Percentiles rank a stretch among this genome's conserved stretches.
phyloP scores from a whole-genome alignment of 1,284 basidiomycete genomes.

The Puccinia horiana region DNA sequence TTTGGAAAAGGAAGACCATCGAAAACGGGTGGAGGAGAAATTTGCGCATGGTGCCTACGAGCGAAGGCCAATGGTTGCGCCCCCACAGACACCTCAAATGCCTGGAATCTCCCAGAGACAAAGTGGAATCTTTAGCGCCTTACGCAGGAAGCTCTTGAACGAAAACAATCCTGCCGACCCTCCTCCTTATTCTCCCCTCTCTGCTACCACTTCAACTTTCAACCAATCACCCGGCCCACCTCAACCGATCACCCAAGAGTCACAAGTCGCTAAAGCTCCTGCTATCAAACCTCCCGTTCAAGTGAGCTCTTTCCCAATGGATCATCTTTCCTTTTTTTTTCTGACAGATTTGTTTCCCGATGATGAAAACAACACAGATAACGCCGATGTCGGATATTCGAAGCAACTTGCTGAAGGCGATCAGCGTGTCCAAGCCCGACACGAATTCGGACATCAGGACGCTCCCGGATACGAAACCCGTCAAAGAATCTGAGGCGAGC shows the following conservation, averaged over 20 bases:
- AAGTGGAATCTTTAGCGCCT: conserved; percentile 43
- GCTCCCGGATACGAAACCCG: conserved; percentile 56
- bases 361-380: conserved; percentile 48
- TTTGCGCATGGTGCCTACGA: conserved; percentile 46
- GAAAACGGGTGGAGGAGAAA: conserved; percentile 45
- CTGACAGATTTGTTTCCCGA: neutral
- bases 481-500: conserved; percentile 58
- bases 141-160: conserved; percentile 43
- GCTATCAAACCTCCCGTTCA: conserved; percentile 23
- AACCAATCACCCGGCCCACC: conserved; percentile 11
- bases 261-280: conserved; percentile 3
- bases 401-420: conserved; percentile 57
- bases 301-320: neutral
- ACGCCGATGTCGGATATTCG: conserved; percentile 58
- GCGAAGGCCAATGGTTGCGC: neutral
- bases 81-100: neutral
- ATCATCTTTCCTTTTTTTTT: neutral
- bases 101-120: conserved; percentile 41
- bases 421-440: conserved; percentile 59
- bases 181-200: conserved; percentile 35
- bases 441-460: conserved; percentile 57
- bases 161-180: conserved; percentile 12
- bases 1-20: conserved; percentile 43
- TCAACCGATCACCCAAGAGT: conserved; percentile 15
- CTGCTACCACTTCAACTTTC: neutral